A percentile compares a stretch with the other conserved stretches of the same genome.
phyloP scores from a whole-genome alignment of 148 eudicot genomes.

The Gaultheria prostrata region DNA sequence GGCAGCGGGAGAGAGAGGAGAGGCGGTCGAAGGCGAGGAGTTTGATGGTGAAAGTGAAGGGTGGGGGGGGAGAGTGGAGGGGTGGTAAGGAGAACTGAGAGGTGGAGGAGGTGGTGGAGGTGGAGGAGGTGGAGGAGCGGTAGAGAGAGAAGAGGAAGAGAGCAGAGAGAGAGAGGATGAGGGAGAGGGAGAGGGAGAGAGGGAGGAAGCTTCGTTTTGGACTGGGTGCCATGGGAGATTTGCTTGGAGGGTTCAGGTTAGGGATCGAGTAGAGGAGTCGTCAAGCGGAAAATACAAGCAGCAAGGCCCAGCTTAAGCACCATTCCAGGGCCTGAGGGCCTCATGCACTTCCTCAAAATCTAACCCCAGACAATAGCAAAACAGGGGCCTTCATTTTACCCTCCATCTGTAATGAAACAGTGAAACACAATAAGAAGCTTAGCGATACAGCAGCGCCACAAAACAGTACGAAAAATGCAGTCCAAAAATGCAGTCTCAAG shows the following conservation, averaged over 20 bases:
- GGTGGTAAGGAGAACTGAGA: slow-evolving; percentile 19
- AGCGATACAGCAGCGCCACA: neutral
- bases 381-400: no score
- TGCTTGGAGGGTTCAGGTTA: neutral
- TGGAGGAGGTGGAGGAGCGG: slow-evolving; percentile 30
- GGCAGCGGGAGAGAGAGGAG: slow-evolving; percentile 77
- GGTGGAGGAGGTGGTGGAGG: slow-evolving; percentile 21
- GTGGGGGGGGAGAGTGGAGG: slow-evolving; percentile 17
- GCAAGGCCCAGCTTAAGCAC: neutral
- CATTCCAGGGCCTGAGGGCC: neutral
- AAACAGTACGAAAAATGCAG: no score
- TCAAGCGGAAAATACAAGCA: neutral
- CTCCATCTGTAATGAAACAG: no score
- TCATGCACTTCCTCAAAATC: no score
- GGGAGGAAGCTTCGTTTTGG: slow-evolving; percentile 22
- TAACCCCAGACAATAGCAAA: no score
- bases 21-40: slow-evolving; percentile 76
- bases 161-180: slow-evolving; percentile 27
- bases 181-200: slow-evolving; percentile 31
- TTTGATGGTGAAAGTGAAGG: slow-evolving; percentile 75
- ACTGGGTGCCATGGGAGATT: slow-evolving; percentile 15
- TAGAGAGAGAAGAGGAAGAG: slow-evolving; percentile 36
- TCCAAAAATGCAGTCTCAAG: slow-evolving; percentile 13
- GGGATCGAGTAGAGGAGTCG: neutral
- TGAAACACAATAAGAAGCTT: slow-evolving; percentile 1